Evolutionary conservation across 306 rosid species (phyloP).

Genomic region (Trifolium repens): DNA sequence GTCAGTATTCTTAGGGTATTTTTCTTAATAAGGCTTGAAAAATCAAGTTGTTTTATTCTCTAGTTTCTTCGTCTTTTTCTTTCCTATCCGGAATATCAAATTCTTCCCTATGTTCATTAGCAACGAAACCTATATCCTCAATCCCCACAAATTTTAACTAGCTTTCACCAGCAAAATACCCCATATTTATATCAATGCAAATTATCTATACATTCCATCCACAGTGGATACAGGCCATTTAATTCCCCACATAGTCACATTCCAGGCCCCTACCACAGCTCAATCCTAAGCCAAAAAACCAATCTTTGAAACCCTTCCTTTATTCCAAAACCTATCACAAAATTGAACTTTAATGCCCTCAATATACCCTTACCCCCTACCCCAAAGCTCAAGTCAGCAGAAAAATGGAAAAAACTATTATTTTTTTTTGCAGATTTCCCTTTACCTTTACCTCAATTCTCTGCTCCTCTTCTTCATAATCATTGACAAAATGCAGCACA

Average conservation of each 20-base stretch:
- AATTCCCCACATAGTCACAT: not conserved
- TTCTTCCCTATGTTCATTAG: not conserved
- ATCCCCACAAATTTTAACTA: not conserved
- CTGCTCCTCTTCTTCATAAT: slow-evolving; percentile 18
- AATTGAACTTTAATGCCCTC: slow-evolving; percentile 15
- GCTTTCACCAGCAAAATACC: not conserved
- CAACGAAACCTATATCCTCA: slow-evolving; percentile 7
- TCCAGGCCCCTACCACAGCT: slow-evolving; percentile 2
- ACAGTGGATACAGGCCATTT: not conserved
- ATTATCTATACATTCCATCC: not conserved
- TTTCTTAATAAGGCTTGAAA: slow-evolving; percentile 20
- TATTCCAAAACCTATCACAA: slow-evolving; percentile 8
- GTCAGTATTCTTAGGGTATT: not conserved
- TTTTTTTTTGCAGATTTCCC: not conserved
- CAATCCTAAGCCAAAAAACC: slow-evolving; percentile 6
- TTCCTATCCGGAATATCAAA: slow-evolving; percentile 9
- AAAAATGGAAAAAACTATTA: not conserved
- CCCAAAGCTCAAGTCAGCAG: slow-evolving; percentile 3
- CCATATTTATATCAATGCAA: not conserved
- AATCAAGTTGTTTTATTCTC: slow-evolving; percentile 3
- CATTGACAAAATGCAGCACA: slow-evolving; percentile 32
- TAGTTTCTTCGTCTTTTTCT: slow-evolving; percentile 4
- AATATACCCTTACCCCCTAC: not conserved
- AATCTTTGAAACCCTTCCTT: slow-evolving; percentile 13
- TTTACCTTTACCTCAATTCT: slow-evolving; percentile 21